Percentiles rank a stretch among this genome's conserved stretches.
These are phyloP conservation scores for Coemansia sp. DNA, from an alignment of 192 early-diverging fungal genomes.

Conservation along the genomic window DNA sequence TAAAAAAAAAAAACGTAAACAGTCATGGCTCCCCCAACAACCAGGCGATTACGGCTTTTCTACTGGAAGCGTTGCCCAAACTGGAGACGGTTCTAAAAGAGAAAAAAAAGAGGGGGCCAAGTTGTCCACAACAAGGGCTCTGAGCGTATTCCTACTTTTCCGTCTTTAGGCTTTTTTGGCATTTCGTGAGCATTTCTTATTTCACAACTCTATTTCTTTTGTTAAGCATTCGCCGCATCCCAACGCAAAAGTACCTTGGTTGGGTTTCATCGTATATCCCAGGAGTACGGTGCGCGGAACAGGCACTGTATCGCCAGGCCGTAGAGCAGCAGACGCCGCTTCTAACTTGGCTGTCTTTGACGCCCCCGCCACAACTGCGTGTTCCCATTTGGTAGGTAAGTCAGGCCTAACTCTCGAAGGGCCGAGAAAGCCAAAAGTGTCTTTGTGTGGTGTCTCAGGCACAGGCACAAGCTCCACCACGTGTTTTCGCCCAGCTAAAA, in stretches of 20 bases:
- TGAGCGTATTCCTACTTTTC: neutral
- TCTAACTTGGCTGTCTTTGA: neutral
- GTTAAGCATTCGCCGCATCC: neutral
- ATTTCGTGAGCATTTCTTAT: neutral
- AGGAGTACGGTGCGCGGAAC: neutral
- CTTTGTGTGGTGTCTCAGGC: neutral
- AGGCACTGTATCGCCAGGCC: neutral
- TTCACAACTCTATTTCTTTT: neutral
- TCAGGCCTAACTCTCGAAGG: neutral
- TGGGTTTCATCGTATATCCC: neutral
- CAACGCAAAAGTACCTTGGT: neutral
- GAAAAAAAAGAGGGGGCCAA: neutral
- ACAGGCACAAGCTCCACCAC: conserved; percentile 2
- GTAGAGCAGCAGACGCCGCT: neutral
- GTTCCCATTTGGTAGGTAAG: neutral
- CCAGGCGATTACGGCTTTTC: conserved; percentile 1
- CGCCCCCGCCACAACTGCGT: neutral
- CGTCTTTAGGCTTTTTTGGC: neutral
- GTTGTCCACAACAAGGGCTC: neutral
- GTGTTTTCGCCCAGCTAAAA: neutral
- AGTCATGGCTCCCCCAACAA: neutral
- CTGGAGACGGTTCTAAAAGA: neutral
- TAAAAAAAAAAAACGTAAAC: neutral
- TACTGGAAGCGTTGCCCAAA: conserved; percentile 9
- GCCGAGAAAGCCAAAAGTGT: neutral